Conservation (phyloP, 305 asterid species). For the Fraxinus dipetala region DNA sequence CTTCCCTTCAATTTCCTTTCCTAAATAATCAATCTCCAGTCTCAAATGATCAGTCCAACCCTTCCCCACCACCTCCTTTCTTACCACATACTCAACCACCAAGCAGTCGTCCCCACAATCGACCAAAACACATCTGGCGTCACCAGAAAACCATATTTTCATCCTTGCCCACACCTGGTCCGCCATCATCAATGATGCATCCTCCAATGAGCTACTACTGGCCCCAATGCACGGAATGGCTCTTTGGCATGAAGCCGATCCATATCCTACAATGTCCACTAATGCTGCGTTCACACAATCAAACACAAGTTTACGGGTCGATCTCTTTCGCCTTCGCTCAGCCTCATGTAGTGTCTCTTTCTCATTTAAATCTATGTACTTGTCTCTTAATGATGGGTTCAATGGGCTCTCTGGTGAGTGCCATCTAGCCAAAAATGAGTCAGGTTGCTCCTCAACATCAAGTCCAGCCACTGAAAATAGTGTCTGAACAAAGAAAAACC, state of each 20-base stretch:
- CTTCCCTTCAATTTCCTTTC: slow-evolving; percentile 61
- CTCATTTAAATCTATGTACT: slow-evolving; percentile 44
- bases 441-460: slow-evolving; percentile 43
- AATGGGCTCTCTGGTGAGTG: slow-evolving; percentile 76
- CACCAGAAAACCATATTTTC: slow-evolving; percentile 57
- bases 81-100: slow-evolving; percentile 69
- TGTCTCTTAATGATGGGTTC: slow-evolving; percentile 73
- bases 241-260: slow-evolving; percentile 43
- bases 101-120: slow-evolving; percentile 52
- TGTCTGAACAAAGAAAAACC: slow-evolving; percentile 53
- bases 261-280: slow-evolving; percentile 51
- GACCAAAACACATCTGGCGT: slow-evolving; percentile 19
- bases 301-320: slow-evolving; percentile 69
- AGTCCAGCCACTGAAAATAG: slow-evolving; percentile 64
- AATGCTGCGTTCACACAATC: slow-evolving; percentile 69
- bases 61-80: slow-evolving; percentile 66
- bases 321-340: slow-evolving; percentile 59
- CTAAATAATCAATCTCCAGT: slow-evolving; percentile 53
- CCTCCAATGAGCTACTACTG: background rate
- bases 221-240: slow-evolving; percentile 10
- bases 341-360: slow-evolving; percentile 59
- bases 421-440: slow-evolving; percentile 53
- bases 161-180: slow-evolving; percentile 71
- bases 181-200: slow-evolving; percentile 29
- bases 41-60: slow-evolving; percentile 63